Conservation (phyloP, 306 rosid genomes). For the Spatholobus suberectus region DNA sequence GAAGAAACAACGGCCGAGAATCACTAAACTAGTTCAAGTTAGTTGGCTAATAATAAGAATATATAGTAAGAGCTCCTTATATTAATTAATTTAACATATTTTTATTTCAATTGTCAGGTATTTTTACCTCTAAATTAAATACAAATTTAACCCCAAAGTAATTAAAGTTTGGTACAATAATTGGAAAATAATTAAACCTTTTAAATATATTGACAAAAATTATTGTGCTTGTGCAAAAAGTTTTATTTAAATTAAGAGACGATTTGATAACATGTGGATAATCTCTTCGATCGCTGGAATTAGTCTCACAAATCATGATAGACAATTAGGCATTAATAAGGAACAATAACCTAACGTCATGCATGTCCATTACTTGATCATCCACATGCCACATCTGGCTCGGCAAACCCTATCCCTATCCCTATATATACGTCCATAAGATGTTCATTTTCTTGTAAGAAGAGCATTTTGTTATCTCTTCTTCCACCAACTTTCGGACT, state of each 20-base stretch:
- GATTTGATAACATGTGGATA: too few relatives aligned
- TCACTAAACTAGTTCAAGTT: not conserved
- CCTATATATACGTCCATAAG: not conserved
- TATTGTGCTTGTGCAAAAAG: not conserved
- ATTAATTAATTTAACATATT: not conserved
- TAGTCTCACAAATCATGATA: not conserved
- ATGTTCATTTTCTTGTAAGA: constrained; percentile 29
- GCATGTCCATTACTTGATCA: not conserved
- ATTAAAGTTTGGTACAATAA: not conserved
- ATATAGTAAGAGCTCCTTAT: not conserved
- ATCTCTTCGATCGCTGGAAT: too few relatives aligned
- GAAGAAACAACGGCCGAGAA: not conserved
- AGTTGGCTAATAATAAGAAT: not conserved
- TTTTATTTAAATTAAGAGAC: too few relatives aligned
- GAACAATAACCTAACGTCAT: not conserved
- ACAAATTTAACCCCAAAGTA: not conserved
- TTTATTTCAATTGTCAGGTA: not conserved
- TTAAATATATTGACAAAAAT: not conserved
- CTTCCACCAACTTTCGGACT: constrained; percentile 35
- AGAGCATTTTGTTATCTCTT: constrained; percentile 44
- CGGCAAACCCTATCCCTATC: not conserved
- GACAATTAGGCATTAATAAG: not conserved
- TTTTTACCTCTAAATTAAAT: not conserved
- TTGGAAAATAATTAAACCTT: too few relatives aligned
- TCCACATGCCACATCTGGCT: not conserved